Conservation (phyloP, 2,329 filamentous ascomycete genomes). For the Stenocarpella maydis region DNA sequence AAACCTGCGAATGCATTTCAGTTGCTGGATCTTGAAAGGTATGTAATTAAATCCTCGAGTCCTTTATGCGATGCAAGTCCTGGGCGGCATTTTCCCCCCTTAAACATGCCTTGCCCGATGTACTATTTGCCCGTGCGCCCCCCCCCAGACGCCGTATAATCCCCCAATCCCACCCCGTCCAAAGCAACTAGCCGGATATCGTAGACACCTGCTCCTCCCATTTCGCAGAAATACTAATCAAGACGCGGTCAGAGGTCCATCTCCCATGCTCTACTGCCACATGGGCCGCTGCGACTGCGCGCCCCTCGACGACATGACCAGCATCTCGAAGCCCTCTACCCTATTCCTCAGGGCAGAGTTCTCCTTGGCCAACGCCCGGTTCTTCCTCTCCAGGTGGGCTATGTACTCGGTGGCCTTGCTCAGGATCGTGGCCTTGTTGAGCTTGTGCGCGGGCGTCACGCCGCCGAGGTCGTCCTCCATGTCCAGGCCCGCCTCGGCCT, state of each 20-base stretch:
- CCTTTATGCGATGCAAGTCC: background rate
- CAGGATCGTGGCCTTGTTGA: constrained; percentile 55
- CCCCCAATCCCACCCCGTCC: background rate
- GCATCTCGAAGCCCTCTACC: constrained; percentile 45
- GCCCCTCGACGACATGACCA: constrained; percentile 41
- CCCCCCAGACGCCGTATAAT: background rate
- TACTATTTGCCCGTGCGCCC: background rate
- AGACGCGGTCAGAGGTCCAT: no score
- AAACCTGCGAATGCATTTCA: background rate
- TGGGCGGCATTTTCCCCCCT: background rate
- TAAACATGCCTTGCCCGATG: background rate
- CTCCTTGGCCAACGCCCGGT: constrained; percentile 53
- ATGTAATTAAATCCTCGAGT: background rate
- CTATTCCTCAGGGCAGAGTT: constrained; percentile 52
- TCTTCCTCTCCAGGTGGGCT: constrained; percentile 44
- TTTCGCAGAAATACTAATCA: background rate
- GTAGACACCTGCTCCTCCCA: background rate
- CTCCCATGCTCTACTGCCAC: constrained; percentile 8
- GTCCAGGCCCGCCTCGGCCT: constrained; percentile 50
- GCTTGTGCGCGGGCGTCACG: constrained; percentile 49
- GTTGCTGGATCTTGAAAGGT: background rate
- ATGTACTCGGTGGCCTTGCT: constrained; percentile 52
- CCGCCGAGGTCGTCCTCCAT: constrained; percentile 49
- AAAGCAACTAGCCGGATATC: background rate
- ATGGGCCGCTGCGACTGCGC: constrained; percentile 28